A percentile compares a stretch with the other conserved stretches of the same genome.
phyloP scores from a whole-genome alignment of 2,329 filamentous ascomycete species.

The Rutstroemia sp. region DNA sequence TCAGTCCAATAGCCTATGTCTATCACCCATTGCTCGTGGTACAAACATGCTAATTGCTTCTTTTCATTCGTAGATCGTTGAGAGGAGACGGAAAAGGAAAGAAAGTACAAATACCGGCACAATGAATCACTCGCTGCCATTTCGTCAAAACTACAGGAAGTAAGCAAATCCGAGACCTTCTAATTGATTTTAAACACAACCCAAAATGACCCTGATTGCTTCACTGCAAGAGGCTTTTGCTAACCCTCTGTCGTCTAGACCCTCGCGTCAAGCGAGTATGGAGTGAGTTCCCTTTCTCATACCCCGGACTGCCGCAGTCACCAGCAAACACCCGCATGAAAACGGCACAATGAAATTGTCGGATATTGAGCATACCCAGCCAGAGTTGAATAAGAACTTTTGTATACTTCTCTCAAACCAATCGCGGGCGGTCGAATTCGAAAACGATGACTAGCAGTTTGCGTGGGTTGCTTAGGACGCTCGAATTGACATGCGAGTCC shows the following conservation, averaged over 20 bases:
- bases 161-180: background rate
- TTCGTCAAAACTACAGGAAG: conserved; percentile 11
- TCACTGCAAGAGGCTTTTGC: background rate
- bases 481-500: background rate
- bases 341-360: background rate
- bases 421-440: too few relatives aligned
- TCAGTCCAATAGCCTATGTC: background rate
- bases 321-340: background rate
- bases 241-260: conserved; percentile 5
- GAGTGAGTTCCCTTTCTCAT: conserved; percentile 21
- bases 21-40: background rate
- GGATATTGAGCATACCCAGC: background rate
- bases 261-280: conserved; percentile 29
- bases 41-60: background rate
- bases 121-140: conserved; percentile 8
- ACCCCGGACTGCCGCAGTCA: background rate
- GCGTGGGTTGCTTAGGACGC: too few relatives aligned
- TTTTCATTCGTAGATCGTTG: background rate
- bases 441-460: too few relatives aligned
- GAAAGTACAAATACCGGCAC: background rate
- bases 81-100: background rate
- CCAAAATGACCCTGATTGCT: background rate
- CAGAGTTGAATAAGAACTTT: background rate
- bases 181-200: background rate
- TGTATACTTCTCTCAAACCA: background rate